A percentile compares a stretch with the other conserved stretches of the same genome.
phyloP scores from a whole-genome alignment of 2,329 filamentous ascomycete genomes.

The Penicillium sp. region DNA sequence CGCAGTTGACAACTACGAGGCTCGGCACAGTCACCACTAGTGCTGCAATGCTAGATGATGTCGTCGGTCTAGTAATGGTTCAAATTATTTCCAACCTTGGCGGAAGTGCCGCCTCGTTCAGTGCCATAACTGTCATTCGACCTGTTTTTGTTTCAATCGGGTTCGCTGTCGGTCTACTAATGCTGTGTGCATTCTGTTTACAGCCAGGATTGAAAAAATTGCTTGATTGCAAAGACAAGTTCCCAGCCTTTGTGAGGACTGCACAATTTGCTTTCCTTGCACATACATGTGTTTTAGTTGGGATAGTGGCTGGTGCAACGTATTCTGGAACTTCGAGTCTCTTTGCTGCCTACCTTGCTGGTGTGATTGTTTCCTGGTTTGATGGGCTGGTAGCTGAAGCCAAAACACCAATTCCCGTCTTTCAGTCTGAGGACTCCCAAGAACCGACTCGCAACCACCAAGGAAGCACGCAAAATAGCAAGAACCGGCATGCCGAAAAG shows the following conservation, averaged over 20 bases:
- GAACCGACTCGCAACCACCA: not conserved
- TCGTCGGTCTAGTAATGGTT: conserved; percentile 67
- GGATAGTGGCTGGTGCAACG: conserved; percentile 47
- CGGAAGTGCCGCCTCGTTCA: conserved; percentile 32
- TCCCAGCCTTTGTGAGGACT: conserved; percentile 10
- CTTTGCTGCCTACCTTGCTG: conserved; percentile 59
- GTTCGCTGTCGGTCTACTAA: conserved; percentile 27
- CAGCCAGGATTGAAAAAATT: conserved; percentile 10
- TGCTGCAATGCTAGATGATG: conserved; percentile 22
- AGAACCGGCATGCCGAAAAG: not conserved
- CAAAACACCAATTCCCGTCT: not conserved
- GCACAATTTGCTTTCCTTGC: conserved; percentile 36
- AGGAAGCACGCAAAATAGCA: not conserved
- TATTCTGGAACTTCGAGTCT: conserved; percentile 57
- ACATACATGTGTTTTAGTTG: conserved; percentile 47
- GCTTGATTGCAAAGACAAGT: not conserved
- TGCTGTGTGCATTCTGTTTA: conserved; percentile 27
- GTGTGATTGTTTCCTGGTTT: conserved; percentile 51
- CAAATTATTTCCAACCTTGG: conserved; percentile 69
- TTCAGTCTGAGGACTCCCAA: not conserved
- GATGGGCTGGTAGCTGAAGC: conserved; percentile 30
- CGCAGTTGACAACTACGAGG: conserved; percentile 53
- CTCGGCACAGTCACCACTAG: conserved; percentile 60
- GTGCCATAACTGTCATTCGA: conserved; percentile 45
- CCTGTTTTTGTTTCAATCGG: conserved; percentile 51